These are phyloP conservation scores for Rhodotorula sp. DNA, from an alignment of 1,284 basidiomycete species.

Conservation along the genomic window DNA sequence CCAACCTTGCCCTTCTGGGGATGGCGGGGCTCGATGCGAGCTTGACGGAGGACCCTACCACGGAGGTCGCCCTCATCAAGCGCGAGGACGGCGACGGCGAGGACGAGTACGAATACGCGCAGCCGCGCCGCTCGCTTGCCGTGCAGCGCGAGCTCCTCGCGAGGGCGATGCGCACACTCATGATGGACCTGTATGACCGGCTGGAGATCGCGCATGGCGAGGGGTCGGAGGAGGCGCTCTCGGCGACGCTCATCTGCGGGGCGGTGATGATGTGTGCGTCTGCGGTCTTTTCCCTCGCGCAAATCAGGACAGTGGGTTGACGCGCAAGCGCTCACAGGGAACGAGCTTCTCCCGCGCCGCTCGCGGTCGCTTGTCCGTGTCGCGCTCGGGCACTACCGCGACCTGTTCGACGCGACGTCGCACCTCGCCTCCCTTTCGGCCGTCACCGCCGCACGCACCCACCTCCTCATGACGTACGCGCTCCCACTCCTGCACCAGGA, in stretches of 20 bases:
- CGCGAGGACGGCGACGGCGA: not conserved
- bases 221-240: conserved; percentile 1
- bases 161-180: not conserved
- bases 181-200: conserved; percentile 10
- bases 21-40: not conserved
- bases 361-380: conserved; percentile 15
- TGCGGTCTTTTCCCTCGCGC: not conserved
- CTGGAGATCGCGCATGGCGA: conserved; percentile 14
- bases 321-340: not conserved
- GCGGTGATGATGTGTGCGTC: conserved; percentile 15
- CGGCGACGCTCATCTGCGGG: conserved; percentile 1
- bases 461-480: not conserved
- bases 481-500: conserved; percentile 9
- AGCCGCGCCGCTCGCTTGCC: conserved; percentile 2
- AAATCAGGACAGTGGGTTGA: not conserved
- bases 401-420: conserved; percentile 12
- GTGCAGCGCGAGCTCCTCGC: conserved; percentile 2
- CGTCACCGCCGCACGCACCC: not conserved
- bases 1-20: not conserved
- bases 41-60: no score
- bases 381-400: conserved; percentile 11
- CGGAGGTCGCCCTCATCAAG: not conserved
- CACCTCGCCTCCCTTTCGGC: no score
- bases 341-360: conserved; percentile 24
- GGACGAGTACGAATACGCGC: not conserved